Percentiles rank a stretch among this genome's conserved stretches.
phyloP scores from a whole-genome alignment of 1,284 basidiomycete genomes.

The Pseudozyma tsukubaensis region DNA sequence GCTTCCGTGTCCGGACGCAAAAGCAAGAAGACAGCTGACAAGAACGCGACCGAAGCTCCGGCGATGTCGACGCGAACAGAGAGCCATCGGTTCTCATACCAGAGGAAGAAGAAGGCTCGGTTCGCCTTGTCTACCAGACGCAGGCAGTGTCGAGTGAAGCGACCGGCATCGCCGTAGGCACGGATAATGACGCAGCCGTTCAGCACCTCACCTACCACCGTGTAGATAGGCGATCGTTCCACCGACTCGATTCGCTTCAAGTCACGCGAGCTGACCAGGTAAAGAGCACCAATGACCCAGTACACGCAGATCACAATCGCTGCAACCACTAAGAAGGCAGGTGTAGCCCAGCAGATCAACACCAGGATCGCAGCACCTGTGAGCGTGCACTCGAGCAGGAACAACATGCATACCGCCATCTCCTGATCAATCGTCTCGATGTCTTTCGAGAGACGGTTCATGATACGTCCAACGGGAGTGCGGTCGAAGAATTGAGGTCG shows the following conservation, averaged over 20 bases:
- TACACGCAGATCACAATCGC: slow-evolving; percentile 59
- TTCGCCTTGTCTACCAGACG: slow-evolving; percentile 71
- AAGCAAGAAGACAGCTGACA: slow-evolving; percentile 73
- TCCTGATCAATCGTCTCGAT: slow-evolving; percentile 68
- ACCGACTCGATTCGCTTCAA: slow-evolving; percentile 68
- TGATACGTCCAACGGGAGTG: slow-evolving; percentile 66
- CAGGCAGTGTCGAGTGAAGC: slow-evolving; percentile 75
- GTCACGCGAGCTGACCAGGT: slow-evolving; percentile 66
- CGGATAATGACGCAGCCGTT: slow-evolving; percentile 84
- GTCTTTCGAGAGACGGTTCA: slow-evolving; percentile 67
- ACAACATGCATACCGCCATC: slow-evolving; percentile 56
- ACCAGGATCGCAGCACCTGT: slow-evolving; percentile 57
- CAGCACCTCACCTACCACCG: slow-evolving; percentile 74
- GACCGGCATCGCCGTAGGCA: slow-evolving; percentile 83
- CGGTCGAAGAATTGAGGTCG: slow-evolving; percentile 69
- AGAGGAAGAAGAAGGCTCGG: slow-evolving; percentile 67
- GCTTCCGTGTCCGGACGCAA: slow-evolving; percentile 63
- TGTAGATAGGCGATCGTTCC: slow-evolving; percentile 67
- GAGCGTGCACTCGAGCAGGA: slow-evolving; percentile 53
- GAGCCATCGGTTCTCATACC: slow-evolving; percentile 74
- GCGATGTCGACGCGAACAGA: slow-evolving; percentile 66
- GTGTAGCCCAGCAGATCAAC: slow-evolving; percentile 66
- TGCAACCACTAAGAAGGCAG: slow-evolving; percentile 54
- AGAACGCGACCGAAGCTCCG: slow-evolving; percentile 61
- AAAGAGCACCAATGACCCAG: slow-evolving; percentile 63